These are phyloP conservation scores for Suhomyces prunicola DNA, from an alignment of 805 yeast genomes.

Conservation along the genomic window DNA sequence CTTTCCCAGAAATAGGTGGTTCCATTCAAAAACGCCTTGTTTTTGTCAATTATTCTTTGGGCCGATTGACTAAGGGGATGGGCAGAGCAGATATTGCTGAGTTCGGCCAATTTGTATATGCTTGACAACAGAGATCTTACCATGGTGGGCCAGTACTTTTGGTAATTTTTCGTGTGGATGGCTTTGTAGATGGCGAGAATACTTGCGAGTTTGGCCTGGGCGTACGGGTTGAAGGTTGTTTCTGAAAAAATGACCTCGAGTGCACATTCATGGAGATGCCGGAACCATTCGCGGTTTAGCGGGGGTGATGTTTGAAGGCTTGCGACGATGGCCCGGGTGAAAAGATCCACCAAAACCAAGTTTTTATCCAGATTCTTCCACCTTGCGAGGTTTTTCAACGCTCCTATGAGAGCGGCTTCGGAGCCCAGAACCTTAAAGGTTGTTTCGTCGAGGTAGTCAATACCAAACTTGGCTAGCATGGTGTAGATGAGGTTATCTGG, in stretches of 20 bases:
- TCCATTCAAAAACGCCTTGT: not conserved
- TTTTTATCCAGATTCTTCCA: not conserved
- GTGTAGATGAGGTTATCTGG: not conserved
- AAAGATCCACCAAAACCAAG: not conserved
- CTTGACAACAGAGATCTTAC: not conserved
- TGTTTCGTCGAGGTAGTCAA: not conserved
- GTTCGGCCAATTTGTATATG: not conserved
- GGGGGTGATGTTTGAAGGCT: not conserved
- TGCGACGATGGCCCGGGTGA: not conserved
- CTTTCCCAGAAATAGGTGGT: not conserved
- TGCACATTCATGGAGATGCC: not conserved
- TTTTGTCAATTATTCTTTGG: not conserved
- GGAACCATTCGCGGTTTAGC: not conserved
- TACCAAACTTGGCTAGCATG: not conserved
- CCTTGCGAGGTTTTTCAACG: not conserved
- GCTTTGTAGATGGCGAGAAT: not conserved
- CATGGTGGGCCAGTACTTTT: not conserved
- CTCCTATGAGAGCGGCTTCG: not conserved
- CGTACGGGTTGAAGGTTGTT: not conserved
- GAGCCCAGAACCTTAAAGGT: not conserved
- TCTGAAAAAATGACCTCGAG: not conserved
- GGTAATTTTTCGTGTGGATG: not conserved
- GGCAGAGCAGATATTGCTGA: not conserved
- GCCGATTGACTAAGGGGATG: not conserved
- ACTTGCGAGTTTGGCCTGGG: not conserved